phyloP scores from a whole-genome alignment of 768 basidiomycete genomes.

The Termitomyces sp. region DNA sequence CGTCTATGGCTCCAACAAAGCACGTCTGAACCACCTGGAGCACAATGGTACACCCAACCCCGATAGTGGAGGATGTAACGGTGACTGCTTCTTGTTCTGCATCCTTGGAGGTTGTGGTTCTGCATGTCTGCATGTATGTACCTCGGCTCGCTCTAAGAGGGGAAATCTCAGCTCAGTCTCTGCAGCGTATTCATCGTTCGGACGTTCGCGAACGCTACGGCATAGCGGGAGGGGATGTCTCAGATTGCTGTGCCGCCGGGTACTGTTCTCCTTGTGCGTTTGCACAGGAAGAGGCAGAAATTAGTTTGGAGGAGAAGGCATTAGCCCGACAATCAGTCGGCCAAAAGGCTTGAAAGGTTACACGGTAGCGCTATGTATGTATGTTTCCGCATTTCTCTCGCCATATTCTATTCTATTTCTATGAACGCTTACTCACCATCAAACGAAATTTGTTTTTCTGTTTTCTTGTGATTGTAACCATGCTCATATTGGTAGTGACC shows the following conservation, averaged over 20 bases:
- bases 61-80: conserved; percentile 22
- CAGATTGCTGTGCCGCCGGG: conserved; percentile 25
- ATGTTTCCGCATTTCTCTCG: no score
- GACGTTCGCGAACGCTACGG: conserved; percentile 28
- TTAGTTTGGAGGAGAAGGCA: conserved; percentile 31
- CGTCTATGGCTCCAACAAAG: conserved; percentile 29
- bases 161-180: neutral
- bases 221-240: conserved; percentile 28
- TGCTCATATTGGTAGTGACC: no score
- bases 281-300: conserved; percentile 34
- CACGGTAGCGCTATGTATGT: no score
- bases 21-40: conserved; percentile 26
- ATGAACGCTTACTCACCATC: neutral
- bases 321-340: conserved; percentile 12
- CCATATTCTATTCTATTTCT: neutral
- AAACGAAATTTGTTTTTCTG: no score
- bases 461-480: no score
- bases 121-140: conserved; percentile 26
- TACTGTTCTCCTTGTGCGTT: conserved; percentile 37
- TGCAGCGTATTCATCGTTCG: neutral
- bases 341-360: conserved; percentile 4
- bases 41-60: conserved; percentile 27
- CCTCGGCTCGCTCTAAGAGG: neutral
- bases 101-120: conserved; percentile 15
- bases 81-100: conserved; percentile 24